These are phyloP conservation scores for Saturnispora quitensis DNA, from an alignment of 805 yeast species.

Conservation along the genomic window DNA sequence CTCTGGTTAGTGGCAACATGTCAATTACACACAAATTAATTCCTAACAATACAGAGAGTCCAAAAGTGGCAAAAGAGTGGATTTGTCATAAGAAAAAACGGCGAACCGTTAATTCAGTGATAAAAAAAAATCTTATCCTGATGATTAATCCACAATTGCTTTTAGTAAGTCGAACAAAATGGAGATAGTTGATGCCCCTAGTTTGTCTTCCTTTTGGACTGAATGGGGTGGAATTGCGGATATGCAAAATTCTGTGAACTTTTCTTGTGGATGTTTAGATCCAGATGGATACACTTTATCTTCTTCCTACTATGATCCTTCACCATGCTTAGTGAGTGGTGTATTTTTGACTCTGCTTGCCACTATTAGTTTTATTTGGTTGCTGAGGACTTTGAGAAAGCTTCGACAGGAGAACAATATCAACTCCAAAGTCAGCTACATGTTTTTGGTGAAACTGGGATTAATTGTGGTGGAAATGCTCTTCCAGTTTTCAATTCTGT, in stretches of 20 bases:
- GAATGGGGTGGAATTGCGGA: not conserved
- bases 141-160: no score
- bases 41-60: not conserved
- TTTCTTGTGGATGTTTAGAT: slow-evolving; percentile 27
- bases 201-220: slow-evolving; percentile 1
- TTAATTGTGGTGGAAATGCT: slow-evolving; percentile 32
- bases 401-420: slow-evolving; percentile 29
- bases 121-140: not conserved
- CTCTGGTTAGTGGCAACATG: slow-evolving; percentile 14
- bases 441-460: slow-evolving; percentile 34
- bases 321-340: slow-evolving; percentile 46
- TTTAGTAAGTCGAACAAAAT: not conserved
- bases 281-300: slow-evolving; percentile 37
- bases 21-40: not conserved
- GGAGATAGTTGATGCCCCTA: not conserved
- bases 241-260: not conserved
- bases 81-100: not conserved
- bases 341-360: slow-evolving; percentile 30
- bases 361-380: slow-evolving; percentile 30
- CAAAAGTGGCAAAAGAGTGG: not conserved
- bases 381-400: slow-evolving; percentile 27
- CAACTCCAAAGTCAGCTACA: slow-evolving; percentile 26
- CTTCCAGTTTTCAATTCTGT: slow-evolving; percentile 25
- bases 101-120: not conserved
- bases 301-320: slow-evolving; percentile 35